Evolutionary conservation across 805 yeast genomes (phyloP).

Genomic region (Starmerella ratchasimensis): DNA sequence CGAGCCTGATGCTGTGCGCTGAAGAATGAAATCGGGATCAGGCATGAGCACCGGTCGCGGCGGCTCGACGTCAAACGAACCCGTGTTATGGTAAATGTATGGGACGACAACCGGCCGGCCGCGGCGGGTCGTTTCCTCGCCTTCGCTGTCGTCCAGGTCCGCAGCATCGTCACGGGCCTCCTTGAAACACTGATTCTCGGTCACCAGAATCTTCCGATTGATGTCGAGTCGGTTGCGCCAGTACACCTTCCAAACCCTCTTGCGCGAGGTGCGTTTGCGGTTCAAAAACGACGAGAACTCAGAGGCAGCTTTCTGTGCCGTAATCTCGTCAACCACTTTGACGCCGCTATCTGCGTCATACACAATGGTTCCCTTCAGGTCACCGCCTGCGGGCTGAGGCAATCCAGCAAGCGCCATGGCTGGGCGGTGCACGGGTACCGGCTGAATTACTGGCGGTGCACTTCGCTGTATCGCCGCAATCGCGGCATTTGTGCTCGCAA

Average conservation of each 20-base stretch:
- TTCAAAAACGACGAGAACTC: conserved; percentile 21
- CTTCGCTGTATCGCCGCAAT: conserved; percentile 18
- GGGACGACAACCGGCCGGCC: conserved; percentile 16
- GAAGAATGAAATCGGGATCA: conserved; percentile 18
- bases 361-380: conserved; percentile 17
- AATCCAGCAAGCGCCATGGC: conserved; percentile 13
- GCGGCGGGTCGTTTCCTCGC: conserved; percentile 13
- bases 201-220: conserved; percentile 13
- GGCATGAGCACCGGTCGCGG: conserved; percentile 21
- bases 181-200: conserved; percentile 18
- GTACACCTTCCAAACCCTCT: conserved; percentile 24
- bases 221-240: conserved; percentile 23
- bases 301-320: conserved; percentile 20
- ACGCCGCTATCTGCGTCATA: conserved; percentile 4
- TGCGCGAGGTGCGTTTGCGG: conserved; percentile 22
- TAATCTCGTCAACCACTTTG: conserved; percentile 19
- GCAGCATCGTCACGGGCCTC: conserved; percentile 18
- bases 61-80: conserved; percentile 19
- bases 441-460: conserved; percentile 14
- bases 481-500: conserved; percentile 19
- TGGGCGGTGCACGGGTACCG: conserved; percentile 16
- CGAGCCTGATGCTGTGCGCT: conserved; percentile 5
- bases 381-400: conserved; percentile 21
- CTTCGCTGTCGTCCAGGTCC: conserved; percentile 18
- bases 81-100: conserved; percentile 15